phyloP scores from a whole-genome alignment of 2,329 filamentous ascomycete species.

The Monosporascus cannonballus region DNA sequence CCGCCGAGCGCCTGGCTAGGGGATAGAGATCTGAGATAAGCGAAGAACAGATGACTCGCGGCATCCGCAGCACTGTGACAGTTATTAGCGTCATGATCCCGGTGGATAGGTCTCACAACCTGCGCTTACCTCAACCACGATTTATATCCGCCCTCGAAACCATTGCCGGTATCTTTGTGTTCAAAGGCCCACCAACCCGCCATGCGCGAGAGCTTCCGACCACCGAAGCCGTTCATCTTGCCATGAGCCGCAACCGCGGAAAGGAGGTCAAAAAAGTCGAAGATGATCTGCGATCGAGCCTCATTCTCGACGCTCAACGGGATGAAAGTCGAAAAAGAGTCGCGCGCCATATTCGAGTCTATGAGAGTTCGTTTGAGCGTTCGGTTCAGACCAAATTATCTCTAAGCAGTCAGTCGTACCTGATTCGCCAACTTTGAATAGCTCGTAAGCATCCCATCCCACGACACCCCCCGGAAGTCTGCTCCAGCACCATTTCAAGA shows the following conservation, averaged over 20 bases:
- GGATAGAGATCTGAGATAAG: slow-evolving; percentile 83
- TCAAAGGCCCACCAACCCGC: slow-evolving; percentile 99
- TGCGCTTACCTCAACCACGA: slow-evolving; percentile 68
- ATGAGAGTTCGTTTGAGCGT: slow-evolving; percentile 8
- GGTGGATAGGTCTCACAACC: slow-evolving; percentile 2
- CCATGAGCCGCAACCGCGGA: slow-evolving; percentile 87
- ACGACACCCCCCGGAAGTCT: slow-evolving; percentile 85
- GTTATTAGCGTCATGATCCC: slow-evolving; percentile 20
- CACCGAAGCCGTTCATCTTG: slow-evolving; percentile 88
- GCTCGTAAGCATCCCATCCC: slow-evolving; percentile 93
- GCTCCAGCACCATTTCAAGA: slow-evolving; percentile 98
- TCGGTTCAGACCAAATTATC: not conserved
- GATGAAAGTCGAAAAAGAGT: slow-evolving; percentile 95
- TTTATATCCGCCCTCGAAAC: slow-evolving; percentile 92
- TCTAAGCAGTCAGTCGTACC: slow-evolving; percentile 46
- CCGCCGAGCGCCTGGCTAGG: slow-evolving; percentile 73
- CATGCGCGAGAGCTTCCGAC: slow-evolving; percentile 88
- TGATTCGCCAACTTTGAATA: slow-evolving; percentile 90
- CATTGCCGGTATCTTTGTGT: slow-evolving; percentile 76
- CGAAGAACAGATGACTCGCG: slow-evolving; percentile 95
- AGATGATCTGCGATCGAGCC: slow-evolving; percentile 80
- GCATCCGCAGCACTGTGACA: slow-evolving; percentile 76
- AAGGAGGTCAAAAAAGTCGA: slow-evolving; percentile 92
- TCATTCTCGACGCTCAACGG: slow-evolving; percentile 87
- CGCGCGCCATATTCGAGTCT: slow-evolving; percentile 88